These are phyloP conservation scores for Colletotrichum costaricense DNA, from an alignment of 2,329 filamentous ascomycete species.

Conservation along the genomic window DNA sequence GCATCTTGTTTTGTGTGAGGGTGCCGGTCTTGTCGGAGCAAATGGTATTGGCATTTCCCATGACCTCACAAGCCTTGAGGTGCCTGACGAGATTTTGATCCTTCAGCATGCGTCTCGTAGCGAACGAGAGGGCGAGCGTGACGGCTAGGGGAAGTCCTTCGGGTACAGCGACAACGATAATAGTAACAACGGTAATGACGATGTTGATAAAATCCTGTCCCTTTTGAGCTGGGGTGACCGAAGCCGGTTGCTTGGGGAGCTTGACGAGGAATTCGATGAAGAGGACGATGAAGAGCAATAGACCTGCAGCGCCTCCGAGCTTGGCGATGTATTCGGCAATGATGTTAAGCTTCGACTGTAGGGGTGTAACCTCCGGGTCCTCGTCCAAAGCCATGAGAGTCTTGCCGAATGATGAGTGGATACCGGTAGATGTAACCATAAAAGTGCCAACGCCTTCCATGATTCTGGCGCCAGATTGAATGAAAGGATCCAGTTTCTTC, in stretches of 20 bases:
- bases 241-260: constrained; percentile 63
- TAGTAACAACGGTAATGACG: constrained; percentile 82
- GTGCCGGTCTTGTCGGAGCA: constrained; percentile 78
- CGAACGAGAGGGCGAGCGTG: constrained; percentile 81
- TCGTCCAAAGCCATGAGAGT: constrained; percentile 81
- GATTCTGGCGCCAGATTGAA: constrained; percentile 85
- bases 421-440: constrained; percentile 78
- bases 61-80: constrained; percentile 82
- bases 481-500: constrained; percentile 83
- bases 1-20: constrained; percentile 77
- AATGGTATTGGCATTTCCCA: constrained; percentile 81
- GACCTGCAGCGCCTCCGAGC: constrained; percentile 79
- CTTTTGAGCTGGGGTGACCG: constrained; percentile 73
- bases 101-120: constrained; percentile 80
- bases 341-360: constrained; percentile 80
- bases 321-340: constrained; percentile 84
- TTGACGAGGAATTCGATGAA: constrained; percentile 86
- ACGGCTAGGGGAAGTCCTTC: constrained; percentile 83
- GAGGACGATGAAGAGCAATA: constrained; percentile 85
- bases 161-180: constrained; percentile 83
- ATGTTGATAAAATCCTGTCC: constrained; percentile 82
- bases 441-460: constrained; percentile 83
- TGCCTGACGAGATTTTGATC: constrained; percentile 83
- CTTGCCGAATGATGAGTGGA: constrained; percentile 80
- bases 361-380: constrained; percentile 78